phyloP scores from a whole-genome alignment of 2,329 filamentous ascomycete species.

The Fonsecaea erecta region DNA sequence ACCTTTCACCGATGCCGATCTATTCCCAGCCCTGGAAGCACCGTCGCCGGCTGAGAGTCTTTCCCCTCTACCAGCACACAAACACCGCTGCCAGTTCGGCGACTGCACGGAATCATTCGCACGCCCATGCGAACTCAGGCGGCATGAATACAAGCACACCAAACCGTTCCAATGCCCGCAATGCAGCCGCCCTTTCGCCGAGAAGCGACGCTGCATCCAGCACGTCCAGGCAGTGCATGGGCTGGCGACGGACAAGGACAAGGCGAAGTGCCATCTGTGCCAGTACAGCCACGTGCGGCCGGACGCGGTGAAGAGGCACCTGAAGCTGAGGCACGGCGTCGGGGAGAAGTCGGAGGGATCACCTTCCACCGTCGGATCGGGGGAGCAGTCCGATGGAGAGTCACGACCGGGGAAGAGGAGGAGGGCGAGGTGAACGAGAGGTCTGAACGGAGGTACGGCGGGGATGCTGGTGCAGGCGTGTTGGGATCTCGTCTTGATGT shows the following conservation, averaged over 20 bases:
- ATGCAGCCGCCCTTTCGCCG: conserved; percentile 22
- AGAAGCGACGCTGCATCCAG: conserved; percentile 25
- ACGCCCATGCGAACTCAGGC: conserved; percentile 24
- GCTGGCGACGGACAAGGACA: conserved; percentile 13
- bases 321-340: conserved; percentile 21
- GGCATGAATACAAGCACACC: conserved; percentile 23
- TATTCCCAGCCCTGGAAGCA: conserved; percentile 15
- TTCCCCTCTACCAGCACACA: background rate
- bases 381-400: background rate
- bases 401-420: background rate
- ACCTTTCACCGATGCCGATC: background rate
- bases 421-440: background rate
- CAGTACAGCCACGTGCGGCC: conserved; percentile 20
- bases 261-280: conserved; percentile 18
- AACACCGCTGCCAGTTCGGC: conserved; percentile 9
- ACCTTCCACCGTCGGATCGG: conserved; percentile 2
- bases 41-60: background rate
- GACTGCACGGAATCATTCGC: conserved; percentile 19
- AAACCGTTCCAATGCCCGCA: conserved; percentile 19
- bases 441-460: background rate
- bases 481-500: background rate
- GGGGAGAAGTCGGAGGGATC: conserved; percentile 7
- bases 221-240: conserved; percentile 22
- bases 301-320: conserved; percentile 28
- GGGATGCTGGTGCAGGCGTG: background rate